Evolutionary conservation across 192 early-diverging fungal species (phyloP).

Genomic region (Backusella psychrophila): DNA sequence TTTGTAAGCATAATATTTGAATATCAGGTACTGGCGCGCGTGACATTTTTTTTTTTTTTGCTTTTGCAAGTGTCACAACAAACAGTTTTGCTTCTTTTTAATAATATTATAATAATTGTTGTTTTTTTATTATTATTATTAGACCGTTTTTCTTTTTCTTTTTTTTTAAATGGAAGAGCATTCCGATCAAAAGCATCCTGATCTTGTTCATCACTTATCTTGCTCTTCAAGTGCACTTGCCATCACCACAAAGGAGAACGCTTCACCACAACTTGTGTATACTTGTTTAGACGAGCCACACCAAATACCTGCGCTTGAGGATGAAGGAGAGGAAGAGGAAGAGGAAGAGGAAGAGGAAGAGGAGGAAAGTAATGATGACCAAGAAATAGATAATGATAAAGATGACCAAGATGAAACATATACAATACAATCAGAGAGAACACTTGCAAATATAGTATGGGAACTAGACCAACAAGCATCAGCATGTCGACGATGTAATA

Average conservation of each 20-base stretch:
- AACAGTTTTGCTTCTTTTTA: neutral
- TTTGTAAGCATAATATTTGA: too few species aligned
- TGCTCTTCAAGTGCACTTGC: conserved; percentile 9
- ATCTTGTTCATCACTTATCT: conserved; percentile 11
- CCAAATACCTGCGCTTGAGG: neutral
- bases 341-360: neutral
- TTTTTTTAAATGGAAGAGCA: neutral
- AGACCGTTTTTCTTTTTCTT: neutral
- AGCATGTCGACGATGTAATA: conserved; percentile 64
- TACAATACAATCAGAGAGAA: conserved; percentile 6
- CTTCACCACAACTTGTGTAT: neutral
- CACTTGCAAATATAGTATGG: conserved; percentile 48
- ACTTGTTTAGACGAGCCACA: neutral
- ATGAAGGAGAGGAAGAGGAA: neutral
- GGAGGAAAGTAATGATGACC: neutral
- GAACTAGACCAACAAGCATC: conserved; percentile 71
- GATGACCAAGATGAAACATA: conserved; percentile 2
- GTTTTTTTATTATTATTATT: neutral
- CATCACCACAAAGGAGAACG: conserved; percentile 13
- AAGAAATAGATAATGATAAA: neutral
- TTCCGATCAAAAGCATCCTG: neutral
- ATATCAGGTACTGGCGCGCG: too few species aligned
- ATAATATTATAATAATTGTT: neutral
- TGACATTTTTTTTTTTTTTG: neutral
- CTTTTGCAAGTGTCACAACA: neutral